Conservation (phyloP, 73 alveolate species). For the Breviolum minutum region DNA sequence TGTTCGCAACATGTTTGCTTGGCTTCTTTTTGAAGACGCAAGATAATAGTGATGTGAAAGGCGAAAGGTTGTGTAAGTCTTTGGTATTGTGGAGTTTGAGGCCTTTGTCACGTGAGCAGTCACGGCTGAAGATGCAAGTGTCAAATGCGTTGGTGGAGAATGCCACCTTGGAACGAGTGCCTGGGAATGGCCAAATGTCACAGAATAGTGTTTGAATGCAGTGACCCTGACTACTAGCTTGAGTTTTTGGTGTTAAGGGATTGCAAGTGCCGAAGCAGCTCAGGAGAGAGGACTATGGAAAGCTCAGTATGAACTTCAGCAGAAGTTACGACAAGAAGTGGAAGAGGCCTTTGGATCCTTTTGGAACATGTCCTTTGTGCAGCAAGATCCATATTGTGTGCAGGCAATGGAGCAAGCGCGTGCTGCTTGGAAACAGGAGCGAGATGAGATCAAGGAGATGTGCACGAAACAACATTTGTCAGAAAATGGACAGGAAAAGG, state of each 20-base stretch:
- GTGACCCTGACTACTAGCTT: not conserved
- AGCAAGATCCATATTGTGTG: not conserved
- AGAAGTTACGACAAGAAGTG: conserved; percentile 29
- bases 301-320: conserved; percentile 31
- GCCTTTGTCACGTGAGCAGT: not conserved
- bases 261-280: not conserved
- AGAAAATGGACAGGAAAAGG: too few species aligned
- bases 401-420: conserved; percentile 31
- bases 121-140: not conserved
- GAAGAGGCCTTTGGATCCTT: not conserved
- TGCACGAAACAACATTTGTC: too few species aligned
- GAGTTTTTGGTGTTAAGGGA: not conserved
- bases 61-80: too few species aligned
- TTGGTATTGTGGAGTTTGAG: not conserved
- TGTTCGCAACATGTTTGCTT: too few species aligned
- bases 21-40: too few species aligned
- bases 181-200: not conserved
- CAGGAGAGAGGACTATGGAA: conserved; percentile 21
- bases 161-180: conserved; percentile 3
- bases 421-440: conserved; percentile 8
- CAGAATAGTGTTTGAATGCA: too few species aligned
- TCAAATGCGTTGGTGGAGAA: not conserved
- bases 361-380: too few species aligned
- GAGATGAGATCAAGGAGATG: conserved; percentile 8
- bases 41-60: too few species aligned